Base-by-base conservation (phyloP, 768 basidiomycete genomes). In the Fomitopsis pulvina region DNA sequence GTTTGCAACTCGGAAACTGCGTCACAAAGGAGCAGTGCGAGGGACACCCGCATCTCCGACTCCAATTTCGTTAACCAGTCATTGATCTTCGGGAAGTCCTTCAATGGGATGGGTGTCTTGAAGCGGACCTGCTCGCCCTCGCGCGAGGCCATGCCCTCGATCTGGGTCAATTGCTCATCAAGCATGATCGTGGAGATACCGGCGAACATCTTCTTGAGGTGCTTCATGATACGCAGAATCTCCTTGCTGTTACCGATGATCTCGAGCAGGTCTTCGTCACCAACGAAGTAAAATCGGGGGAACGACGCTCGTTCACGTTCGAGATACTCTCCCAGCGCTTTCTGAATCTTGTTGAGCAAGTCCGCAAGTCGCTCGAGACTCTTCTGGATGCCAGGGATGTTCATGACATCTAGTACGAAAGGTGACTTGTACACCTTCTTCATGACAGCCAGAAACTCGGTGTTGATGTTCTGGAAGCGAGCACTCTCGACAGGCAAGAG, bases 191-290 rank as follows among this genome's bases (percentile, higher is more conserved):
- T 93, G 1, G 92, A 86, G 32, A 99, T 86, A 24, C 96, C 96
- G 20, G 96, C 96, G 68, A 99, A 99, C 96, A 99, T 99, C 78
- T 99, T 99, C 75, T 97, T 98, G 52, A 99, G 76, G 71, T 98
- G 96, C 60, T 99, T 99, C 91, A 96, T 92, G 68, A 98, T 90
- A 32, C 96, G 87, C 39, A 92, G 69, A 58, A 98, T 96, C 62
- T 98, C 94, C 67, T 97, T 99, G 78, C 92, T 96, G 72, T 99
- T 99, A 55, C 96, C 96, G 56, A 99, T 98, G 60, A 99, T 99
- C 68, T 99, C 96, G 54, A 99, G 77, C 53, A 99, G 71, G 64
- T 99, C 96, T 64, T 99, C 96, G 68, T 99, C 96, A 60, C 96
- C 96, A 47, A 99, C 93, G 60, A 99, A 99, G 71, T 99, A 99